Percentiles rank a stretch among this genome's conserved stretches.
phyloP scores from a whole-genome alignment of 345 rosid genomes.

The Rhizophora mangle region DNA sequence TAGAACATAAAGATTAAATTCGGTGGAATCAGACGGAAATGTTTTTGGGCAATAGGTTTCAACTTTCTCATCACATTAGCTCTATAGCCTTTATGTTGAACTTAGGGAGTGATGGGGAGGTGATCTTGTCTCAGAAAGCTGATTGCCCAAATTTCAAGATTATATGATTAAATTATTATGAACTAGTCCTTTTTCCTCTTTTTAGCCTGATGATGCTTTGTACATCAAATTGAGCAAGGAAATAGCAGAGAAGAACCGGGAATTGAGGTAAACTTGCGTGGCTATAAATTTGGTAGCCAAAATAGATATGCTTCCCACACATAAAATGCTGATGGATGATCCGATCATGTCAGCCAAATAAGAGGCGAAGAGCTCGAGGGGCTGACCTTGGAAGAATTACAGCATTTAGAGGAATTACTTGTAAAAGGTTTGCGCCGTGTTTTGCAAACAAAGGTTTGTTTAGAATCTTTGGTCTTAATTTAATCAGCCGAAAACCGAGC shows the following conservation, averaged over 20 bases:
- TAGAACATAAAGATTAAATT: too few species aligned
- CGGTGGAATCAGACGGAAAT: too few species aligned
- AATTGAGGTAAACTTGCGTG: conserved; percentile 34
- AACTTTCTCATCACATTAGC: background rate
- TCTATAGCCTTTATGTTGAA: background rate
- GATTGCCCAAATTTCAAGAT: background rate
- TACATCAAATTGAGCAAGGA: conserved; percentile 29
- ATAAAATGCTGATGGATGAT: background rate
- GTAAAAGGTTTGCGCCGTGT: conserved; percentile 27
- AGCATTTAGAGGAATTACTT: conserved; percentile 20
- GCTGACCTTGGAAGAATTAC: conserved; percentile 20
- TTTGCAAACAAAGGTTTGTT: conserved; percentile 28
- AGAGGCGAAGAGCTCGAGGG: conserved; percentile 39
- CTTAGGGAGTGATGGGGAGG: background rate
- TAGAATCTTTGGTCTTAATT: background rate
- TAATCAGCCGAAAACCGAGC: too few species aligned
- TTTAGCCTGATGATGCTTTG: conserved; percentile 27
- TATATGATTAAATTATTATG: background rate
- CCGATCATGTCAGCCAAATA: conserved; percentile 19
- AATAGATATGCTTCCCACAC: background rate
- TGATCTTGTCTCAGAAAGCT: background rate
- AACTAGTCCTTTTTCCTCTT: background rate
- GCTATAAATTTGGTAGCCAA: too few species aligned
- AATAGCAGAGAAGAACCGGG: conserved; percentile 31
- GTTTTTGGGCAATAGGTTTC: background rate